Evolutionary conservation across 2,329 filamentous ascomycete genomes (phyloP).

Genomic region (Phaeoacremonium minimum): DNA sequence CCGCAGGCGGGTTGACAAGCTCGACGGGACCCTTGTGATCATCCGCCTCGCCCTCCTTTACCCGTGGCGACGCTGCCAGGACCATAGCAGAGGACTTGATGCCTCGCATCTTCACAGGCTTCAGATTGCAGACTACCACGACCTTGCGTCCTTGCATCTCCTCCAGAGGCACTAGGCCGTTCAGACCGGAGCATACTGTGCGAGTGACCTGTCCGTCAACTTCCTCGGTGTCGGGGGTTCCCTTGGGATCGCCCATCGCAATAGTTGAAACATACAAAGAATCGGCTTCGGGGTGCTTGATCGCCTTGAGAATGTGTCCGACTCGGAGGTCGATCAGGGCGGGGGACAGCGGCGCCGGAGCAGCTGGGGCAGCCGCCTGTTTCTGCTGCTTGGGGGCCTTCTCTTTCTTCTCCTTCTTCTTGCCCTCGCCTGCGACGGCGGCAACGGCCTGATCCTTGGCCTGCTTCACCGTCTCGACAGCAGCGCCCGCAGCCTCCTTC

Average conservation of each 20-base stretch:
- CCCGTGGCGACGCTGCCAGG: slow-evolving; percentile 81
- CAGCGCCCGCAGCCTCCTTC: slow-evolving; percentile 51
- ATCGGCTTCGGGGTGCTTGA: slow-evolving; percentile 95
- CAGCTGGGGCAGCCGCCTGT: slow-evolving; percentile 59
- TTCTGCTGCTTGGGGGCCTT: slow-evolving; percentile 82
- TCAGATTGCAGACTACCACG: slow-evolving; percentile 93
- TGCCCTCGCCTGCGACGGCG: slow-evolving; percentile 29
- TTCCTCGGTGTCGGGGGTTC: slow-evolving; percentile 83
- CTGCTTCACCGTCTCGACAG: slow-evolving; percentile 43
- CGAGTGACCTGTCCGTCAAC: slow-evolving; percentile 88
- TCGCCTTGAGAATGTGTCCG: slow-evolving; percentile 93
- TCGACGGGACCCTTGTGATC: slow-evolving; percentile 89
- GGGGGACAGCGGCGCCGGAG: slow-evolving; percentile 74
- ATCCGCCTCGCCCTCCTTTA: slow-evolving; percentile 76
- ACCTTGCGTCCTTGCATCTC: slow-evolving; percentile 98
- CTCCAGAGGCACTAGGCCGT: slow-evolving; percentile 85
- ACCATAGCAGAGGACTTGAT: slow-evolving; percentile 81
- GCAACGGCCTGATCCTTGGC: slow-evolving; percentile 45
- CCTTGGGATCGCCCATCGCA: slow-evolving; percentile 82
- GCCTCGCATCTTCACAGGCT: slow-evolving; percentile 98
- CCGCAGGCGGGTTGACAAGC: slow-evolving; percentile 78
- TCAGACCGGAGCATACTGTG: slow-evolving; percentile 95
- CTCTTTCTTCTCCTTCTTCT: slow-evolving; percentile 93
- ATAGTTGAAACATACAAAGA: slow-evolving; percentile 94
- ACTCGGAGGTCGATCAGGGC: slow-evolving; percentile 90